Conservation (phyloP, 2,329 filamentous ascomycete species). For the Colletotrichum musicola region DNA sequence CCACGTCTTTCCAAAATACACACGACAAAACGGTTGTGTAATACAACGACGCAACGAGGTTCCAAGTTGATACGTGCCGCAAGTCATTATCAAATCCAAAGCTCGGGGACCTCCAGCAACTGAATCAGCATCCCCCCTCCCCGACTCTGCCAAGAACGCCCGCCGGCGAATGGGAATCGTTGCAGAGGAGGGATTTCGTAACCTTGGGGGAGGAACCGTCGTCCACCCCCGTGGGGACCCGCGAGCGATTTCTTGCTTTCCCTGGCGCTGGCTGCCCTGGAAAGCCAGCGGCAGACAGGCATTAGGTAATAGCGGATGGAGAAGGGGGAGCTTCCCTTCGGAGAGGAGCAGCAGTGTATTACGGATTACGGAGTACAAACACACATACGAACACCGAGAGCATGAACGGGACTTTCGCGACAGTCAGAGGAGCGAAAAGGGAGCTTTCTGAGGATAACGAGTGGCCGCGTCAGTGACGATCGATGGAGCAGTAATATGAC, state of each 20-base stretch:
- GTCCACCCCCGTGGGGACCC: slow-evolving; percentile 28
- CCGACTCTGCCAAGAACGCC: slow-evolving; percentile 28
- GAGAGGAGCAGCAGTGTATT: neutral
- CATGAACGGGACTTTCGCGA: neutral
- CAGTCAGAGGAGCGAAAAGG: too few species aligned
- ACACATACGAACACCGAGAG: neutral
- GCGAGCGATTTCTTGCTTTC: slow-evolving; percentile 3
- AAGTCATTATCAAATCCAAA: slow-evolving; percentile 9
- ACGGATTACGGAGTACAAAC: neutral
- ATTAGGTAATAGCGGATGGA: neutral
- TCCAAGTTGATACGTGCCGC: slow-evolving; percentile 28
- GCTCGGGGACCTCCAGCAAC: slow-evolving; percentile 15
- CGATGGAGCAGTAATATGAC: slow-evolving; percentile 22
- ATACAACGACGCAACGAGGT: neutral
- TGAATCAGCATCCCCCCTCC: slow-evolving; percentile 21
- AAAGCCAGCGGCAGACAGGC: neutral
- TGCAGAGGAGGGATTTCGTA: slow-evolving; percentile 16
- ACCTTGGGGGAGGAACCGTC: neutral
- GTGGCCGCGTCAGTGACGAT: slow-evolving; percentile 26
- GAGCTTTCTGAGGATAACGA: neutral
- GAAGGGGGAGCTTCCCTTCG: neutral
- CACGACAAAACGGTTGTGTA: neutral
- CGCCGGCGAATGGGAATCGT: slow-evolving; percentile 12
- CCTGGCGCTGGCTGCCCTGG: neutral
- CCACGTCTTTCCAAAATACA: slow-evolving; percentile 17